Evolutionary conservation across 495 filamentous ascomycete species (phyloP).

Genomic region (Penicillium mononematosum): DNA sequence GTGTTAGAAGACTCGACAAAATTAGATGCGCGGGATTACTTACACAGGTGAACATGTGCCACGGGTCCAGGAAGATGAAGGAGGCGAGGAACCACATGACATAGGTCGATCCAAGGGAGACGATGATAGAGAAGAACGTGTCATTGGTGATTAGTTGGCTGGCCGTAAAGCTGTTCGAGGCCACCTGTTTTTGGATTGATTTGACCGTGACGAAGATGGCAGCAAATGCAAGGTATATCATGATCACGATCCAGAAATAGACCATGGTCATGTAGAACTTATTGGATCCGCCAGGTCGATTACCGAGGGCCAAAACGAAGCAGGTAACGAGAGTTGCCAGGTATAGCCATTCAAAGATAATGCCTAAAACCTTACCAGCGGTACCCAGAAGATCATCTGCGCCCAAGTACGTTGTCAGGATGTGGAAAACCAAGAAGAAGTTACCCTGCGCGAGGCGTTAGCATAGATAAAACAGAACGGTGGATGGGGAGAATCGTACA

Average conservation of each 20-base stretch:
- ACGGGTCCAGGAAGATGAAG: constrained; percentile 95
- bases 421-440: constrained; percentile 99
- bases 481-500: constrained; percentile 33
- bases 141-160: constrained; percentile 76
- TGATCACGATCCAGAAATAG: constrained; percentile 93
- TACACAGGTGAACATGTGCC: constrained; percentile 94
- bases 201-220: constrained; percentile 91
- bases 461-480: neutral
- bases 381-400: constrained; percentile 64
- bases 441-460: constrained; percentile 60
- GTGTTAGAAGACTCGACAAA: constrained; percentile 11
- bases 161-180: constrained; percentile 57
- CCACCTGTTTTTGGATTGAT: constrained; percentile 69
- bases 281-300: constrained; percentile 91
- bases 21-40: constrained; percentile 16
- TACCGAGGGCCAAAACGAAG: constrained; percentile 93
- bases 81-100: constrained; percentile 90
- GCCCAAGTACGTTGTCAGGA: constrained; percentile 83
- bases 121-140: constrained; percentile 89
- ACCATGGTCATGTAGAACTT: constrained; percentile 96
- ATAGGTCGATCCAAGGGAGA: constrained; percentile 89
- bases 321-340: constrained; percentile 87
- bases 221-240: constrained; percentile 93
- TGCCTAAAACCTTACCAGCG: constrained; percentile 73
- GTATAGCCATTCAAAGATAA: constrained; percentile 96